Conservation (phyloP, 1,284 basidiomycete genomes). For the Ustilago bromivora region DNA sequence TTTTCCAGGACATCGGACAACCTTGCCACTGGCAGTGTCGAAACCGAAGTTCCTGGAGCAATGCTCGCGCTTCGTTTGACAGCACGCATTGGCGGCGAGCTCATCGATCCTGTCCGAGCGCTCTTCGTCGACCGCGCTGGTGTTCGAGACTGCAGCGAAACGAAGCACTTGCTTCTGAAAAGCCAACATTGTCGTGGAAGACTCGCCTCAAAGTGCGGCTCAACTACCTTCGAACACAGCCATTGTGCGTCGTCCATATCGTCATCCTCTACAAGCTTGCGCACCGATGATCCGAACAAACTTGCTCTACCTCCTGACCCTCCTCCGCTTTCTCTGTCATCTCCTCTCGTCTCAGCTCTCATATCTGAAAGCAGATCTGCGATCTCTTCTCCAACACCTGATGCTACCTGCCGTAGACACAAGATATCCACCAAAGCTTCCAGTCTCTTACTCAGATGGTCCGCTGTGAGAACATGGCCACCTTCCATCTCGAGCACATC, state of each 20-base stretch:
- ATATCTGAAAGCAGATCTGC: slow-evolving; percentile 30
- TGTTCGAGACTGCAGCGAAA: slow-evolving; percentile 46
- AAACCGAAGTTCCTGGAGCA: background rate
- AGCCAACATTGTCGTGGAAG: slow-evolving; percentile 57
- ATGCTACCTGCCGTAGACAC: slow-evolving; percentile 46
- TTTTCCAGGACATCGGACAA: slow-evolving; percentile 43
- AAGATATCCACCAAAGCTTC: slow-evolving; percentile 52
- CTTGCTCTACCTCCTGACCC: slow-evolving; percentile 1
- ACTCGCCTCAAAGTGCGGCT: slow-evolving; percentile 48
- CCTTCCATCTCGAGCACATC: slow-evolving; percentile 36
- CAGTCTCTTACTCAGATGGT: slow-evolving; percentile 42
- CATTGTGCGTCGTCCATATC: slow-evolving; percentile 66
- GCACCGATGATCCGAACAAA: slow-evolving; percentile 41
- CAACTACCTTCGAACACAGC: slow-evolving; percentile 60
- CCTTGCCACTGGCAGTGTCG: slow-evolving; percentile 3
- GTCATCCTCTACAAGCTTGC: slow-evolving; percentile 49
- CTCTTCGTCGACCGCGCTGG: slow-evolving; percentile 31
- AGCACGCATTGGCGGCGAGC: slow-evolving; percentile 25
- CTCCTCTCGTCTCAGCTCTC: slow-evolving; percentile 1
- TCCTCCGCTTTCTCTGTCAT: background rate
- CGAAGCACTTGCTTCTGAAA: slow-evolving; percentile 63
- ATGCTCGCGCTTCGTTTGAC: slow-evolving; percentile 18
- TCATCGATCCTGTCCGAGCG: slow-evolving; percentile 10
- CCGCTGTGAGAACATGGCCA: slow-evolving; percentile 29
- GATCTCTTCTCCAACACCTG: slow-evolving; percentile 31